Percentiles rank a stretch among this genome's conserved stretches.
Evolutionary conservation across 164 flowering plant genomes (phyloP).

Genomic region (Umbellularia californica): DNA sequence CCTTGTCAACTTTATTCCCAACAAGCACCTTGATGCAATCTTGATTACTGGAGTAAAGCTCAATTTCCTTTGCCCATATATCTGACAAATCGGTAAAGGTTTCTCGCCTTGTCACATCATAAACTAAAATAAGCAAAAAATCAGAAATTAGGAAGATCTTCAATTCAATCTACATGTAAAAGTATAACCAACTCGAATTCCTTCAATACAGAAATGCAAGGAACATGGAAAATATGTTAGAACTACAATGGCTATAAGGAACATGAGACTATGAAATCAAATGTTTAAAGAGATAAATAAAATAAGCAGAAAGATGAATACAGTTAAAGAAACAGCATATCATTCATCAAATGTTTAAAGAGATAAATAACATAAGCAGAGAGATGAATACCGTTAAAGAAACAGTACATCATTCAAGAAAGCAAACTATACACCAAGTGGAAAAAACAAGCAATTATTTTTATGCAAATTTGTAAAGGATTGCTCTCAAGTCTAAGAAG

Average conservation of each 20-base stretch:
- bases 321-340: neutral
- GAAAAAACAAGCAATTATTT: neutral
- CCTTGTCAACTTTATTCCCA: constrained; percentile 91
- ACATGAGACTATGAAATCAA: neutral
- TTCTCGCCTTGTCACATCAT: constrained; percentile 86
- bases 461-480: no score
- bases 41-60: constrained; percentile 65
- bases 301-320: neutral
- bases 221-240: neutral
- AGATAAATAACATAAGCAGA: neutral
- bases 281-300: neutral
- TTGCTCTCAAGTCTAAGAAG: no score
- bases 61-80: constrained; percentile 75
- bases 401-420: neutral
- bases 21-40: constrained; percentile 80
- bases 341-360: neutral
- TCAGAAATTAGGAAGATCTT: constrained; percentile 1
- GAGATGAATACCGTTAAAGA: neutral
- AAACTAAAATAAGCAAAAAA: constrained; percentile 38
- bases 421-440: neutral
- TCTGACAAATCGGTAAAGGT: constrained; percentile 68
- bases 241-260: neutral
- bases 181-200: neutral
- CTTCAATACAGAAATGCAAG: neutral
- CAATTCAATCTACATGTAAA: neutral